Evolutionary conservation across 1,284 basidiomycete species (phyloP).

Genomic region (Pterulicium gracile): DNA sequence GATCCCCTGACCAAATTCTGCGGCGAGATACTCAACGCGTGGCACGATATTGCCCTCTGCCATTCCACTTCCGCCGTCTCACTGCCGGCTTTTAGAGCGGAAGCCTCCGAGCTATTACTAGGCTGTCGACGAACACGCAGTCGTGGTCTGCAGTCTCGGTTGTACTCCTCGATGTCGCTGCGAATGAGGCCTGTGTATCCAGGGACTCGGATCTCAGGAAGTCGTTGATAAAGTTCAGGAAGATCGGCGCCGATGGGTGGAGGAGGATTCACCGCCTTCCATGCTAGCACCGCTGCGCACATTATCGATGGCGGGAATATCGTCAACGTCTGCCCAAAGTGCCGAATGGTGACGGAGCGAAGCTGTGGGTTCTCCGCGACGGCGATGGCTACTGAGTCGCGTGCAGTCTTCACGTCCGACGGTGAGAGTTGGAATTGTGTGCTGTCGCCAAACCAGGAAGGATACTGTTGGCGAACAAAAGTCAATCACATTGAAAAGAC

Average conservation of each 20-base stretch:
- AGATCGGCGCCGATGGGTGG: slow-evolving; percentile 19
- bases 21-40: slow-evolving; percentile 20
- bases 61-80: slow-evolving; percentile 32
- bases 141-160: slow-evolving; percentile 12
- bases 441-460: slow-evolving; percentile 23
- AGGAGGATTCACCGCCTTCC: slow-evolving; percentile 24
- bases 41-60: slow-evolving; percentile 30
- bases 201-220: slow-evolving; percentile 23
- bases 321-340: slow-evolving; percentile 27
- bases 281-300: slow-evolving; percentile 25
- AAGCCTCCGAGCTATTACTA: slow-evolving; percentile 11
- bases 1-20: slow-evolving; percentile 24
- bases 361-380: slow-evolving; percentile 19
- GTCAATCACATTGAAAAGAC: neutral
- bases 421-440: slow-evolving; percentile 25
- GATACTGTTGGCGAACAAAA: slow-evolving; percentile 19
- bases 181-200: slow-evolving; percentile 20
- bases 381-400: slow-evolving; percentile 13
- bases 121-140: neutral
- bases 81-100: slow-evolving; percentile 11
- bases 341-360: slow-evolving; percentile 20
- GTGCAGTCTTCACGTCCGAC: slow-evolving; percentile 22
- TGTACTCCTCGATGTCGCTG: slow-evolving; percentile 27
- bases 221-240: slow-evolving; percentile 12
- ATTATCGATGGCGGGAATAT: slow-evolving; percentile 28